Percentiles rank a stretch among this genome's conserved stretches.
Evolutionary conservation across 345 rosid genomes (phyloP).

Genomic region (Linum lewisii): DNA sequence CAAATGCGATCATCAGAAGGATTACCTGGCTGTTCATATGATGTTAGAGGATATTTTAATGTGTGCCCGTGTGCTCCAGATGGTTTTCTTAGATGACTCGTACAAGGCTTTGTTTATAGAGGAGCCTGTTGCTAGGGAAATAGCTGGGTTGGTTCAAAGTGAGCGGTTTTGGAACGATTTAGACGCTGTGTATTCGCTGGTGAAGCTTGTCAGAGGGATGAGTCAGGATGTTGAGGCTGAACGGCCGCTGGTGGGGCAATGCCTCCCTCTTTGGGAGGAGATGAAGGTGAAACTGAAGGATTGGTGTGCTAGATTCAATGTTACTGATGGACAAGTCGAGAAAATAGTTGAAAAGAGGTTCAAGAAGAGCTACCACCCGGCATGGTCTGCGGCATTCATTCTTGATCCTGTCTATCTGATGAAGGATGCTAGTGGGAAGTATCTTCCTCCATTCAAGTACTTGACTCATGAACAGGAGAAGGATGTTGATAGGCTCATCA

Average conservation of each 20-base stretch:
- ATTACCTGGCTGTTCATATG: constrained; percentile 20
- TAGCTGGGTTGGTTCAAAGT: constrained; percentile 31
- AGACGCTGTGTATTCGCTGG: constrained; percentile 39
- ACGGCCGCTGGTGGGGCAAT: constrained; percentile 41
- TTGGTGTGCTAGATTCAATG: constrained; percentile 38
- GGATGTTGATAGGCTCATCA: constrained; percentile 45
- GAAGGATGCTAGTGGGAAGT: constrained; percentile 38
- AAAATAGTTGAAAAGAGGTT: constrained; percentile 47
- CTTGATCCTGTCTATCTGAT: constrained; percentile 45
- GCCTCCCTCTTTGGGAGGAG: constrained; percentile 53
- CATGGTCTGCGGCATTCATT: constrained; percentile 50
- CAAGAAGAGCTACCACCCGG: constrained; percentile 47
- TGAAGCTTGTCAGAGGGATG: constrained; percentile 40
- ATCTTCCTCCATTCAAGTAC: constrained; percentile 50
- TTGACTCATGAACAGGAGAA: constrained; percentile 47
- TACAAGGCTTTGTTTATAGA: constrained; percentile 28
- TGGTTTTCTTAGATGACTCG: constrained; percentile 37
- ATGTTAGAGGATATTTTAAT: constrained; percentile 43
- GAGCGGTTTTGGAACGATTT: constrained; percentile 45
- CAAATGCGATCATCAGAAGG: constrained; percentile 30
- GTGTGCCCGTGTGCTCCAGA: constrained; percentile 32
- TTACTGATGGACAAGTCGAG: constrained; percentile 32
- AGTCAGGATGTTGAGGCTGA: constrained; percentile 41
- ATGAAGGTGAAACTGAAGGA: constrained; percentile 40
- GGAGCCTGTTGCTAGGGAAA: constrained; percentile 35